Conservation (phyloP, 176 grass and related monocot genomes). For the Eremochloa ophiuroides region DNA sequence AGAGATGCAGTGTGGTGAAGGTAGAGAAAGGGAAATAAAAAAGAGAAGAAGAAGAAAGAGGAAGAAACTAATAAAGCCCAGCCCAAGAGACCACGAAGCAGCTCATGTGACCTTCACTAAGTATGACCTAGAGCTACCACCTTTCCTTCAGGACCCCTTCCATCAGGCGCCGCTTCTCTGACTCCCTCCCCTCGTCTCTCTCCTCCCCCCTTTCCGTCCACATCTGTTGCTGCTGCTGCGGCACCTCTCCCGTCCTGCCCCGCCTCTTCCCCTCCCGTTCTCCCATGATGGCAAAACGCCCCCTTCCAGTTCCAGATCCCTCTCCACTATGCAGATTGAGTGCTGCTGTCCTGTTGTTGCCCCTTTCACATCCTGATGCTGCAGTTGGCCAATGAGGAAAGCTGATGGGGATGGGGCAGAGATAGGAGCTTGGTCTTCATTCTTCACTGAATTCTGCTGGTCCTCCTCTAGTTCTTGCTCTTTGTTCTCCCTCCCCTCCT, state of each 20-base stretch:
- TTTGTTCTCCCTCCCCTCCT: neutral
- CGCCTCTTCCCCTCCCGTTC: neutral
- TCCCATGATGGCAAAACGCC: too few species aligned
- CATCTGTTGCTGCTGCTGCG: neutral
- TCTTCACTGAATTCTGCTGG: neutral
- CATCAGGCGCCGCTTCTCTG: neutral
- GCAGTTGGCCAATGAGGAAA: neutral
- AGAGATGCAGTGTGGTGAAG: too few species aligned
- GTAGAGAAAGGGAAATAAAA: too few species aligned
- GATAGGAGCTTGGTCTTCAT: neutral
- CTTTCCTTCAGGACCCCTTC: too few species aligned
- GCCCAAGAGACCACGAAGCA: too few species aligned
- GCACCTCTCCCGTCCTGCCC: neutral
- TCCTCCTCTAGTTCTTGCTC: neutral
- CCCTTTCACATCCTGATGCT: neutral
- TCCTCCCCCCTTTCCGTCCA: neutral
- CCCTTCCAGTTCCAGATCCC: neutral
- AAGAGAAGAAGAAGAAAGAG: too few species aligned
- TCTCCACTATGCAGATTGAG: neutral
- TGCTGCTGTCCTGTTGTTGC: neutral
- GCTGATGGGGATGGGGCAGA: neutral
- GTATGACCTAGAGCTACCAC: neutral
- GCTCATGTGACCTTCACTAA: too few species aligned
- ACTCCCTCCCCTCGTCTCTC: too few species aligned
- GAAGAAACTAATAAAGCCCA: too few species aligned